These are phyloP conservation scores for Boletus patriciae DNA, from an alignment of 768 basidiomycete species.

Conservation along the genomic window DNA sequence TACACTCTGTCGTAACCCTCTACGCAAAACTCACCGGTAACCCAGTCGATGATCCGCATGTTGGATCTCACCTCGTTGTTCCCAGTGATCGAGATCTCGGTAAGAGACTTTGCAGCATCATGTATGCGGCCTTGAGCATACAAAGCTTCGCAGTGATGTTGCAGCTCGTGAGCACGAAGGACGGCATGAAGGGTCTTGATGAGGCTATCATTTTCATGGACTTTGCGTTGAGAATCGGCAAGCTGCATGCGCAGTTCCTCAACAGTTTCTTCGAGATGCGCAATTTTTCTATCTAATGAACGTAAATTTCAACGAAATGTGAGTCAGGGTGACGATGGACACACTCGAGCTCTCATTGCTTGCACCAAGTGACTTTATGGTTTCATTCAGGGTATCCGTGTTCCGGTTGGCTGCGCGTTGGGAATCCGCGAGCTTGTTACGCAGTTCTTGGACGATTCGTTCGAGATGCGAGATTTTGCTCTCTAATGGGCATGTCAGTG, in stretches of 20 bases:
- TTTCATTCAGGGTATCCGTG: not conserved
- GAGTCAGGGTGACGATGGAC: not conserved
- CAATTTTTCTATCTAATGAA: not conserved
- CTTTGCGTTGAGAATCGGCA: not conserved
- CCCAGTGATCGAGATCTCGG: not conserved
- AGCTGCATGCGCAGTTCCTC: not conserved
- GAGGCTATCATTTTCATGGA: not conserved
- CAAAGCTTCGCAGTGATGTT: slow-evolving; percentile 3
- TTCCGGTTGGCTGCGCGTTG: not conserved
- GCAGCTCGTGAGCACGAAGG: not conserved
- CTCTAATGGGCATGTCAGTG: not conserved
- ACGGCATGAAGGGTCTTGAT: not conserved
- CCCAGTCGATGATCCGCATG: not conserved
- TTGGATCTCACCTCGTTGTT: not conserved
- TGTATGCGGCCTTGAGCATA: not conserved
- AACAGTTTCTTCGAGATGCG: not conserved
- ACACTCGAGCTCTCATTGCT: not conserved
- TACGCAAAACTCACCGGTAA: not conserved
- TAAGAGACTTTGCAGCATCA: slow-evolving; percentile 4
- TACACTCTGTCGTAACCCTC: not conserved
- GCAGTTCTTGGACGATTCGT: not conserved
- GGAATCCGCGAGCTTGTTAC: not conserved
- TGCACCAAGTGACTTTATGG: not conserved
- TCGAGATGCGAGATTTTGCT: not conserved
- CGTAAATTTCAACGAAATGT: not conserved